Base-by-base conservation (phyloP, 1,139 yeast genomes). In the Taphrina betulina region DNA sequence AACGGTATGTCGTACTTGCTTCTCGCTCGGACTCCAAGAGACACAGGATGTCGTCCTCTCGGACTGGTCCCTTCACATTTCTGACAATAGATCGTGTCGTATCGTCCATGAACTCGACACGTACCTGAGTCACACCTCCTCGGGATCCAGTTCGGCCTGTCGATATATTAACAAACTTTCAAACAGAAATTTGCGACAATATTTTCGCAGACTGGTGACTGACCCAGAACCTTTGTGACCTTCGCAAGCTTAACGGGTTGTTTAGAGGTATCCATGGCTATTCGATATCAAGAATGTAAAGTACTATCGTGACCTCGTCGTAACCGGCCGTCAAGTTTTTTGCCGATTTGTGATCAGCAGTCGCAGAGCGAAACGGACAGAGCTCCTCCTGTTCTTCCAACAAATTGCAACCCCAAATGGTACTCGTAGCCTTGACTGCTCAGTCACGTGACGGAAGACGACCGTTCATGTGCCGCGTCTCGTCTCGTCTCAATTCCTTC, bases 11-110 rank as follows among this genome's bases (percentile, higher is more conserved):
- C 38, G 17, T 70, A 79, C 94, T 85, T 72, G 97, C 98, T 82
- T 92, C 97, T 84, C 97, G 92, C 82, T 92, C 97, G 70, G 97
- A 92, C 82, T 92, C 97, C 96, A 92, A 92, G 77, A 92, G 83
- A 77, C 96, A 92, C 77, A 92, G 85, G 78, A 92, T 88, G 78
- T 92, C 98, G 79, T 90, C 88, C 80, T 90, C 97, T 81, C 97
- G 88, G 76, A 90, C 97, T 77, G 98, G 96, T 72, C 98, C 98
- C 64, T 62, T 92, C 78, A 92, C 98, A 83, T 92, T 92, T 85
- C 98, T 89, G 81, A 92, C 96, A 74, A 92, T 90, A 73, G 96
- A 86, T 84, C 97, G 89, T 77, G 95, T 80, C 72, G 95, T 80
- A 76, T 92, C 97, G 77, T 90, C 97, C 77, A 92, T 83, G 85